Conservation (phyloP, 2,329 filamentous ascomycete species). For the Penicillium sp. region DNA sequence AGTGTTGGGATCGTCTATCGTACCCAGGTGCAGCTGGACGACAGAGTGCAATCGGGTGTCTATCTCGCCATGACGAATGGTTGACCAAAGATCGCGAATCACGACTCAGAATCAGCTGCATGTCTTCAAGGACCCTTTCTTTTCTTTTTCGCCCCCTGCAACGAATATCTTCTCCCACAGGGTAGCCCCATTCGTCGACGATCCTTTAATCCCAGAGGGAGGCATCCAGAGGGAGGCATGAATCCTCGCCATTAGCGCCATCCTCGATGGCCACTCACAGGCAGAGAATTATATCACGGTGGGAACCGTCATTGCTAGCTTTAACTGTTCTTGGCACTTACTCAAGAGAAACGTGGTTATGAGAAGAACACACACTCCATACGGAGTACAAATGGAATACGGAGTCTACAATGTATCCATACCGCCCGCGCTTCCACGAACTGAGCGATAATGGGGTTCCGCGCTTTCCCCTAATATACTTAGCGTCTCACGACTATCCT, state of each 20-base stretch:
- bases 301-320: neutral
- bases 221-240: neutral
- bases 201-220: neutral
- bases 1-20: neutral
- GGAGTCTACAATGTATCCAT: neutral
- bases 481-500: neutral
- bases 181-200: neutral
- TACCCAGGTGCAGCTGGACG: neutral
- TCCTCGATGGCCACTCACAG: conserved; percentile 1
- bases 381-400: neutral
- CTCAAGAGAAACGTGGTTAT: neutral
- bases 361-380: neutral
- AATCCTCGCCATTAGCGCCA: neutral
- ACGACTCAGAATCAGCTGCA: neutral
- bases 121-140: neutral
- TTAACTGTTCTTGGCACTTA: neutral
- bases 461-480: neutral
- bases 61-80: too few species aligned
- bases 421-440: neutral
- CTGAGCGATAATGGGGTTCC: neutral
- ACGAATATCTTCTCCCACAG: neutral
- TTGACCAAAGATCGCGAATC: neutral
- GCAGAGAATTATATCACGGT: neutral
- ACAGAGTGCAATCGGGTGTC: neutral
- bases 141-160: neutral